Conservation (phyloP, 768 basidiomycete genomes). For the Suillus paluster region DNA sequence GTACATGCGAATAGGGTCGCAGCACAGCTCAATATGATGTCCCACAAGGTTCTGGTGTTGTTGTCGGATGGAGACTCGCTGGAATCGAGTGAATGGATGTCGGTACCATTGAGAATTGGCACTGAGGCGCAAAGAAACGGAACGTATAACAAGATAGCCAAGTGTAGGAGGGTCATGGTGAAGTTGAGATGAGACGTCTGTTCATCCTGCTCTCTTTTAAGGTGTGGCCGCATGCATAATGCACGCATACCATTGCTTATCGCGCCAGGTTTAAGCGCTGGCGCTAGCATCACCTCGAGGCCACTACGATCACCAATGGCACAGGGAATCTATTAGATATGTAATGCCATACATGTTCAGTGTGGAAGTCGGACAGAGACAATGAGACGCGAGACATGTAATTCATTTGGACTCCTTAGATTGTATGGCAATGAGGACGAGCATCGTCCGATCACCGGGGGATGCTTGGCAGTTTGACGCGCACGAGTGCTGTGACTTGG, state of each 20-base stretch:
- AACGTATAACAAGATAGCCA: background rate
- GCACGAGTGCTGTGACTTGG: too few relatives aligned
- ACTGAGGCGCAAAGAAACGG: background rate
- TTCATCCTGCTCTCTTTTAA: background rate
- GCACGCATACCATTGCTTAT: background rate
- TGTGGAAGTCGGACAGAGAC: background rate
- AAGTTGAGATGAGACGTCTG: background rate
- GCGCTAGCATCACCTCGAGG: background rate
- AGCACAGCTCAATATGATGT: constrained; percentile 32
- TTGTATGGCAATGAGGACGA: too few relatives aligned
- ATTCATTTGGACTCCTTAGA: background rate
- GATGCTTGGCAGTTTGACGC: too few relatives aligned
- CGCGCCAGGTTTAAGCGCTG: background rate
- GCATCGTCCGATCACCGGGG: too few relatives aligned
- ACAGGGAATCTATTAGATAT: background rate
- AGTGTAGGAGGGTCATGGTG: background rate
- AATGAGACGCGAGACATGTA: background rate
- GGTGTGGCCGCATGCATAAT: background rate
- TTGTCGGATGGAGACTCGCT: background rate
- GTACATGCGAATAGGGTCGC: constrained; percentile 33
- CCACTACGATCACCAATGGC: background rate
- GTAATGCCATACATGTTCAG: background rate
- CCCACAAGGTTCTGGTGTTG: constrained; percentile 16
- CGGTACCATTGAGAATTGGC: background rate
- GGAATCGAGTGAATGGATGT: background rate